Conservation (phyloP, 2,329 filamentous ascomycete species). For the Calonectria pseudoturangicola region DNA sequence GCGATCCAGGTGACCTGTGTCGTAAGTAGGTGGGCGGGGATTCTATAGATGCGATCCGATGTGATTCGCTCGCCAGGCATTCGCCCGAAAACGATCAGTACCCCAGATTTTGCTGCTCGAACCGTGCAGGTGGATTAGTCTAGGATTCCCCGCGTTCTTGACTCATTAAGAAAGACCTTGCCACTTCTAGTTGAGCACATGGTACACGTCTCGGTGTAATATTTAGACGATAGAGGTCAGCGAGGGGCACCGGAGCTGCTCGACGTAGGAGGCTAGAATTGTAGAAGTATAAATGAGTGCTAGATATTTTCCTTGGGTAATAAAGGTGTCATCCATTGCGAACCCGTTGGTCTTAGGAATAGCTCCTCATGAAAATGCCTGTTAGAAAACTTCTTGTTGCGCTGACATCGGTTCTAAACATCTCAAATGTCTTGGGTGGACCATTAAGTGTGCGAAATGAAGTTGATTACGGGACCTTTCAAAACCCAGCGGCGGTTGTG, state of each 20-base stretch:
- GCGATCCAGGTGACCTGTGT: neutral
- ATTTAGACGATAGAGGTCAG: neutral
- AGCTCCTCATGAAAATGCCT: neutral
- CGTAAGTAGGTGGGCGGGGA: neutral
- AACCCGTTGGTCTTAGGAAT: too few relatives aligned
- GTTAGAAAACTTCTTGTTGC: neutral
- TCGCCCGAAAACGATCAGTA: neutral
- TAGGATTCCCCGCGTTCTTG: constrained; percentile 2
- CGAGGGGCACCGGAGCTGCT: neutral
- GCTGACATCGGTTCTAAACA: neutral
- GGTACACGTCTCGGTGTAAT: neutral
- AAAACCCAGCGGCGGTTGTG: neutral
- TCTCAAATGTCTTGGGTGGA: neutral
- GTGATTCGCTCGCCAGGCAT: neutral
- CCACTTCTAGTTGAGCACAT: neutral
- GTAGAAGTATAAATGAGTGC: neutral
- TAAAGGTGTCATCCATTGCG: too few relatives aligned
- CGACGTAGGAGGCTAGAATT: neutral
- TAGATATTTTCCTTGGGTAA: neutral
- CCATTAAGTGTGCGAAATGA: neutral
- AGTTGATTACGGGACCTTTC: neutral
- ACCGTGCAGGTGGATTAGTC: neutral
- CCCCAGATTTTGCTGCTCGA: neutral
- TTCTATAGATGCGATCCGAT: neutral
- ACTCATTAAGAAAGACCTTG: neutral